Evolutionary conservation across 371 early-diverging fungal genomes (phyloP).

Genomic region (Fennellomyces sp.): DNA sequence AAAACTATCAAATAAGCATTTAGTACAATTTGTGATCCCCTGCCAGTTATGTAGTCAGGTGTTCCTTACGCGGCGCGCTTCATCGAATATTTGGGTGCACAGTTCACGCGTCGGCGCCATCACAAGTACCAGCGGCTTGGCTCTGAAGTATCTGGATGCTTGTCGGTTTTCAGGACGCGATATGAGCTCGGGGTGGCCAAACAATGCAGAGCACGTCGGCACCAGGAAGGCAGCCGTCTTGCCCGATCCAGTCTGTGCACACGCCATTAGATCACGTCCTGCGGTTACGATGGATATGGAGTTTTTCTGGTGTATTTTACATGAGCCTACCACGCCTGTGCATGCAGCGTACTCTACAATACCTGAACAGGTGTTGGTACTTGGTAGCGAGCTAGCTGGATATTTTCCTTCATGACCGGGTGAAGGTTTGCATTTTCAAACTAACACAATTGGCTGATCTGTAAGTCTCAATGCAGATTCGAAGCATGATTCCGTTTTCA

Average conservation of each 20-base stretch:
- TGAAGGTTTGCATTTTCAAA: conserved; percentile 53
- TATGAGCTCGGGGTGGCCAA: conserved; percentile 22
- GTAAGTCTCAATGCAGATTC: no score
- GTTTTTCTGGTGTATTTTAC: no score
- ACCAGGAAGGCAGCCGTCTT: conserved; percentile 75
- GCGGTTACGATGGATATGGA: conserved; percentile 67
- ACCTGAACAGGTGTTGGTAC: conserved; percentile 77
- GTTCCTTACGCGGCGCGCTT: conserved; percentile 38
- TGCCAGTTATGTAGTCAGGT: neutral
- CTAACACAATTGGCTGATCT: no score
- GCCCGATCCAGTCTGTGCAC: conserved; percentile 85
- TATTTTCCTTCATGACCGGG: conserved; percentile 57
- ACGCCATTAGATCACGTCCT: conserved; percentile 76
- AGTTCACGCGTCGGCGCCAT: conserved; percentile 52
- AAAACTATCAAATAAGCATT: conserved; percentile 40
- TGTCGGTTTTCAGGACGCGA: conserved; percentile 18
- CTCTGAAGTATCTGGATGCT: conserved; percentile 22
- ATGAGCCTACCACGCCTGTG: no score
- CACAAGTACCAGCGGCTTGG: conserved; percentile 39
- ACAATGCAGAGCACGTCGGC: conserved; percentile 52
- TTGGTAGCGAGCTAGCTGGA: conserved; percentile 55
- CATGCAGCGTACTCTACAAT: conserved; percentile 5
- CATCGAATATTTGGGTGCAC: conserved; percentile 51
- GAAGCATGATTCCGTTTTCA: neutral
- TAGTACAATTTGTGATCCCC: no score